These are phyloP conservation scores for Plasmopara halstedii DNA, from an alignment of 352 stramenopile genomes.

Conservation along the genomic window DNA sequence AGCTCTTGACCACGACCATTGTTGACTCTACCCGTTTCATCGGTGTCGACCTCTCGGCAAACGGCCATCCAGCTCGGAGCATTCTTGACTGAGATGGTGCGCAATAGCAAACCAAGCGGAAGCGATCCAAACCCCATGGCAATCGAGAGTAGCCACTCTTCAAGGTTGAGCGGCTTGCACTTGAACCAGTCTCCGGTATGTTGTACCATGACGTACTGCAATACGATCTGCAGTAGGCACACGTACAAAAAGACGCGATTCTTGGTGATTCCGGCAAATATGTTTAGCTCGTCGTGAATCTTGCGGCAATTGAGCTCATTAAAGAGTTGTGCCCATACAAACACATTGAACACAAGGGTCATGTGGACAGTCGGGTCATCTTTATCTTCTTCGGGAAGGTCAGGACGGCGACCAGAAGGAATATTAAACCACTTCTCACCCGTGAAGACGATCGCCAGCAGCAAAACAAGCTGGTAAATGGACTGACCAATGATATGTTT, in stretches of 20 bases:
- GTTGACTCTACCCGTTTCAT: slow-evolving; percentile 25
- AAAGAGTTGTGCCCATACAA: slow-evolving; percentile 94
- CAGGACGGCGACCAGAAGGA: slow-evolving; percentile 24
- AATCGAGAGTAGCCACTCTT: slow-evolving; percentile 56
- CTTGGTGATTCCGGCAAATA: slow-evolving; percentile 87
- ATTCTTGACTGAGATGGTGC: slow-evolving; percentile 47
- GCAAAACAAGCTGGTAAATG: slow-evolving; percentile 84
- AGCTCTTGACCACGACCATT: slow-evolving; percentile 40
- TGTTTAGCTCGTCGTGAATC: slow-evolving; percentile 93
- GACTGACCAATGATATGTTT: slow-evolving; percentile 92
- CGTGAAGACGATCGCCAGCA: slow-evolving; percentile 79
- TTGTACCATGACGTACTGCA: slow-evolving; percentile 95
- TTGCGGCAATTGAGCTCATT: slow-evolving; percentile 63
- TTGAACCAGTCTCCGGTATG: slow-evolving; percentile 78
- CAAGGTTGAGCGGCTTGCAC: slow-evolving; percentile 33
- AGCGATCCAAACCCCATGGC: slow-evolving; percentile 40
- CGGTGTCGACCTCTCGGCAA: slow-evolving; percentile 39
- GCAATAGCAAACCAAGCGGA: slow-evolving; percentile 44
- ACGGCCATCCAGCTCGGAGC: slow-evolving; percentile 51
- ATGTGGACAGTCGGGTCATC: slow-evolving; percentile 83
- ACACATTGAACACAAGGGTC: slow-evolving; percentile 96
- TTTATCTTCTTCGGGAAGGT: slow-evolving; percentile 39
- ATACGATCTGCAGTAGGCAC: slow-evolving; percentile 76
- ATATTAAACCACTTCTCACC: slow-evolving; percentile 50
- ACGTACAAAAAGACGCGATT: slow-evolving; percentile 92